Conservation (phyloP, 116 monocot species). For the Papilionanthe hybrid region DNA sequence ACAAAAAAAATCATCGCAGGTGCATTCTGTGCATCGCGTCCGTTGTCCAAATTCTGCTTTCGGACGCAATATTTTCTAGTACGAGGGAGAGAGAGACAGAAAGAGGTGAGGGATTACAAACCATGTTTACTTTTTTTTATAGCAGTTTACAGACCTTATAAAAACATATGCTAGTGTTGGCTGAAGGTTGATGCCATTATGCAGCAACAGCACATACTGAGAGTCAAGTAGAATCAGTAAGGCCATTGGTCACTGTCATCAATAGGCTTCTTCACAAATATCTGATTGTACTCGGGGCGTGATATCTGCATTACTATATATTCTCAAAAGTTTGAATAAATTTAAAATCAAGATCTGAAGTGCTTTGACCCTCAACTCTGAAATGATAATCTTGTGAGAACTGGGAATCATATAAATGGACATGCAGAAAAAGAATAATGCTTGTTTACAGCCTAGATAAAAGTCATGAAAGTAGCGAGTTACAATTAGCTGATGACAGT, state of each 20-base stretch:
- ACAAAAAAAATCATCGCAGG: too few species aligned
- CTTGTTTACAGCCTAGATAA: too few species aligned
- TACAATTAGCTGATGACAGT: too few species aligned
- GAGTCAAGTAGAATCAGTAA: neutral
- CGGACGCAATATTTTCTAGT: too few species aligned
- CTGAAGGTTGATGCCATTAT: neutral
- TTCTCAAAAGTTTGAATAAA: neutral
- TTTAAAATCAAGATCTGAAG: neutral
- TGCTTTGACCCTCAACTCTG: too few species aligned
- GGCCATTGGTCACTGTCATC: constrained; percentile 16
- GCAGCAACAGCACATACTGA: neutral
- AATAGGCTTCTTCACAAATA: constrained; percentile 77
- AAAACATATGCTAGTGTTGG: neutral
- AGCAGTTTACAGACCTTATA: neutral
- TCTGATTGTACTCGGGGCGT: constrained; percentile 62
- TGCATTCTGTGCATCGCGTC: neutral
- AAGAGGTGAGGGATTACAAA: too few species aligned
- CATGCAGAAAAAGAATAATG: too few species aligned
- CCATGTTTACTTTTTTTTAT: too few species aligned
- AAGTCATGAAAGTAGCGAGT: too few species aligned
- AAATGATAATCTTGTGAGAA: too few species aligned
- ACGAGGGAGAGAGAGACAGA: neutral
- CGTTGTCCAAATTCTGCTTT: too few species aligned
- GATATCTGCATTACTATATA: constrained; percentile 54
- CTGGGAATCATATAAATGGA: too few species aligned